Conservation (phyloP, 2,329 filamentous ascomycete species). For the Arachnomyces sp. region DNA sequence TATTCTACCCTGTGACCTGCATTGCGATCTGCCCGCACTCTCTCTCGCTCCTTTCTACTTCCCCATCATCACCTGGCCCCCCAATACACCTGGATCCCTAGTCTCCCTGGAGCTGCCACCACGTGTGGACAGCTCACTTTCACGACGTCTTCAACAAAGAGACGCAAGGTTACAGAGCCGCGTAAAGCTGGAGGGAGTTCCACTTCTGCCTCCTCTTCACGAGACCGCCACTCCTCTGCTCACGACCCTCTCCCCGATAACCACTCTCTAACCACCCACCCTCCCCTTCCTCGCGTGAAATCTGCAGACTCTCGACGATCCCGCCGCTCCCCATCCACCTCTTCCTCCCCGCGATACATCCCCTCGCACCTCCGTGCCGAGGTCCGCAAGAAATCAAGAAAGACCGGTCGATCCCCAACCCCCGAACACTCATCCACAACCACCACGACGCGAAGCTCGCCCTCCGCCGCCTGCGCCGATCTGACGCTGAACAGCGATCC, state of each 20-base stretch:
- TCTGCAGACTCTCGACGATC: not conserved
- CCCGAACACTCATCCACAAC: slow-evolving; percentile 24
- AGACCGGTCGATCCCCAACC: slow-evolving; percentile 28
- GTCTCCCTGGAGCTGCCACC: slow-evolving; percentile 31
- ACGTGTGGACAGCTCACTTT: slow-evolving; percentile 37
- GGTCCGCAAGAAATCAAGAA: slow-evolving; percentile 26
- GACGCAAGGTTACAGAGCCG: slow-evolving; percentile 39
- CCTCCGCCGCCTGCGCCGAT: slow-evolving; percentile 46
- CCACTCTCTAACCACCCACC: slow-evolving; percentile 1
- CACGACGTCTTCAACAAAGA: slow-evolving; percentile 44
- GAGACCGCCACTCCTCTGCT: not conserved
- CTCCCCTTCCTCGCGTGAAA: slow-evolving; percentile 6
- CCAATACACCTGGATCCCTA: not conserved
- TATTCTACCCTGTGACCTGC: too few species aligned
- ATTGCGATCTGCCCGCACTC: too few species aligned
- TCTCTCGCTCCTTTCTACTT: too few species aligned
- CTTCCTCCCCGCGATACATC: slow-evolving; percentile 37
- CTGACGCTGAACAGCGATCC: slow-evolving; percentile 41
- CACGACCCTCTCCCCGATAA: slow-evolving; percentile 2
- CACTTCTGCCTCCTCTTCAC: slow-evolving; percentile 21
- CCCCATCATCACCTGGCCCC: too few species aligned
- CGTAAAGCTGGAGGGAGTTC: slow-evolving; percentile 29
- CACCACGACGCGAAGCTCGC: slow-evolving; percentile 35
- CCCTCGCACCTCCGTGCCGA: slow-evolving; percentile 50
- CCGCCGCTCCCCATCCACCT: slow-evolving; percentile 3